Base-by-base conservation (phyloP, 495 filamentous ascomycete species). In the Penicillium pancosmium region DNA sequence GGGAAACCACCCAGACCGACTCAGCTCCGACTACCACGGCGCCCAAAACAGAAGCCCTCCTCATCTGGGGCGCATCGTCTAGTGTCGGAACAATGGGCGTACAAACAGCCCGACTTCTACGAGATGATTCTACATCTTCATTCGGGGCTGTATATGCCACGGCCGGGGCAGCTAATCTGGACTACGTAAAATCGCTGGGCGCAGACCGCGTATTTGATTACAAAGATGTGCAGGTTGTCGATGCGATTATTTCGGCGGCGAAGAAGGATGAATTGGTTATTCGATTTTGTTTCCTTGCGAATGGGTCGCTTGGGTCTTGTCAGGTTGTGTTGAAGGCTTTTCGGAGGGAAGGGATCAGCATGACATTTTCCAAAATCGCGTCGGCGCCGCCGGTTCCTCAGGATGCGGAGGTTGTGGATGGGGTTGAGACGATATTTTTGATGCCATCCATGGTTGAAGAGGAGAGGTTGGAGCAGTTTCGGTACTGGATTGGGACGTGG, bases 121-220 rank as follows among this genome's bases (percentile, higher is more conserved):
- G 70, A 9, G 67, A 69, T 5, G 64, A 73, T 63, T 56, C 9
- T 36, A n/a, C 50, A 47, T 73, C 73, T 55, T 56, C 67, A 40
- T 67, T 74, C 47, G 68, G 62, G 0, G 71, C 71, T 9, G 70
- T 73, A 10, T 83, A 80, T 43, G 81, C 74, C 8, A 80, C 79
- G 8, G 80, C 79, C n/a, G 78, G 82, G 18, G 34, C 61, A 19
- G 69, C 68, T 54, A 73, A 84, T 63, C 64, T 73, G n/a, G 56
- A 58, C 2, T 82, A 78, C 41, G 56, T 84, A n/a, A 67, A 57
- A 41, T 70, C 68, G 0, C 57, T 85, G 7, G 82, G 81, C 5
- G 82, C 81, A 15, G 71, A 69, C n/a, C 61, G 69, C 25, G 72
- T 80, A 0, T 83, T 83, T 54, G 77, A 84, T 54, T 81, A 84